phyloP scores from a whole-genome alignment of 2,329 filamentous ascomycete species.

The Pseudovirgaria hyperparasitica region DNA sequence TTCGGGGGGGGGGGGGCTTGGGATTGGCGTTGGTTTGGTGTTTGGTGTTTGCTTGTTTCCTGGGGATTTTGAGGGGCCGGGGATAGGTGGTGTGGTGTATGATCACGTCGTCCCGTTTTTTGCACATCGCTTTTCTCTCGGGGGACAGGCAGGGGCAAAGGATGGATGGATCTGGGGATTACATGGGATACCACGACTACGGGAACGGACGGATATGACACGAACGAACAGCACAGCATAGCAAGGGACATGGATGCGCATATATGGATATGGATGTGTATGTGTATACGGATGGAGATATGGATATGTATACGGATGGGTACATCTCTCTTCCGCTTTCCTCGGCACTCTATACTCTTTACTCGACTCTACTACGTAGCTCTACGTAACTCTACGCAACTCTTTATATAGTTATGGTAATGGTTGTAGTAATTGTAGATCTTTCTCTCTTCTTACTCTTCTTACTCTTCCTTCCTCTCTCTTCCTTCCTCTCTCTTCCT shows the following conservation, averaged over 20 bases:
- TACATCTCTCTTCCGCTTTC: slow-evolving; percentile 4
- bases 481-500: background rate
- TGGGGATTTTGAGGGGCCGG: background rate
- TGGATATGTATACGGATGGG: slow-evolving; percentile 8
- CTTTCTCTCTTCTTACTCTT: background rate
- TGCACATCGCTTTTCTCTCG: too few species aligned
- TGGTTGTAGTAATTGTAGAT: background rate
- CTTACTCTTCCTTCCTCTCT: background rate
- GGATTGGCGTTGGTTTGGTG: background rate
- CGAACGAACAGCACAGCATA: slow-evolving; percentile 11
- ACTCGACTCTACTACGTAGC: slow-evolving; percentile 10
- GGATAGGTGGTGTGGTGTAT: slow-evolving; percentile 12
- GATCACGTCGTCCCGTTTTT: slow-evolving; percentile 13
- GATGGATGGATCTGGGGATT: too few species aligned
- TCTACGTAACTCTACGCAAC: background rate
- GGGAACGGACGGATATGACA: slow-evolving; percentile 15
- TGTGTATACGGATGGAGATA: slow-evolving; percentile 14
- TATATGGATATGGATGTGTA: slow-evolving; percentile 13
- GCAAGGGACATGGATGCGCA: slow-evolving; percentile 14
- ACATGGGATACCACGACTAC: too few species aligned
- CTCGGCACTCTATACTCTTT: slow-evolving; percentile 4
- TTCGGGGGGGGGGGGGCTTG: background rate
- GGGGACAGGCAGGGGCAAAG: too few species aligned
- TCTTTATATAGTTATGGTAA: background rate
- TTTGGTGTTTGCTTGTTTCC: slow-evolving; percentile 1